Base-by-base conservation (phyloP, 495 filamentous ascomycete species). In the Tricharina praecox region DNA sequence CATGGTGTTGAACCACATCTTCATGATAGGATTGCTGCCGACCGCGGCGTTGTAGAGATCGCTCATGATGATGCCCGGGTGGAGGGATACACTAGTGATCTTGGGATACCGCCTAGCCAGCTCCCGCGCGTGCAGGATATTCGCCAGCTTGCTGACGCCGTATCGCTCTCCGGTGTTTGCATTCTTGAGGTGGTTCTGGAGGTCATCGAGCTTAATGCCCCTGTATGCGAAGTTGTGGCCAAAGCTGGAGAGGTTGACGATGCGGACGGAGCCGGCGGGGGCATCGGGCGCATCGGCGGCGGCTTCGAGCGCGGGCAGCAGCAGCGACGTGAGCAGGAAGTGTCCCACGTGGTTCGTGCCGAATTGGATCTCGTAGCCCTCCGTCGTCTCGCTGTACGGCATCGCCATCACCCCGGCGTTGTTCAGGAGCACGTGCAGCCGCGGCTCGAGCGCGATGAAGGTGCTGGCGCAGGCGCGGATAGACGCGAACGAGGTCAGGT, bases 281-380 rank as follows among this genome's bases (percentile, higher is more conserved):
- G 28, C 16, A 54, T 60, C 48, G 50, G 53, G 48, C 64, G 42
- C 35, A 68, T 66, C 0, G 76, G 78, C 21, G 64, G 54, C 20
- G 66, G 30, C 33, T 1, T 15, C 62, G n/a, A 85, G 60, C 1
- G 65, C 66, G 0, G 77, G 72, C 5, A 83, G 65, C 4, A 86
- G 64, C 4, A 78, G 63, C 38, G 72, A 69, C 18, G 74, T 76
- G 21, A 86, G 65, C 5, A 82, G 67, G 32, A 74, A 75, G 53
- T 82, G 79, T 3, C 73, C 76, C 47, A 85, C 59, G 57, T 85
- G 73, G 55, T 85, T 86, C 3, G 74, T 76, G n/a, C 74, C 77
- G 49, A 84, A 75, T 47, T 81, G 76, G 24, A 76, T 67, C 55
- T 85, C 79, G 56, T 75, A 78, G n/a, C 79, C 77, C 18, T 83